Base-by-base conservation (phyloP, 208 protist species). In the Endotrypanum monterogeii region DNA sequence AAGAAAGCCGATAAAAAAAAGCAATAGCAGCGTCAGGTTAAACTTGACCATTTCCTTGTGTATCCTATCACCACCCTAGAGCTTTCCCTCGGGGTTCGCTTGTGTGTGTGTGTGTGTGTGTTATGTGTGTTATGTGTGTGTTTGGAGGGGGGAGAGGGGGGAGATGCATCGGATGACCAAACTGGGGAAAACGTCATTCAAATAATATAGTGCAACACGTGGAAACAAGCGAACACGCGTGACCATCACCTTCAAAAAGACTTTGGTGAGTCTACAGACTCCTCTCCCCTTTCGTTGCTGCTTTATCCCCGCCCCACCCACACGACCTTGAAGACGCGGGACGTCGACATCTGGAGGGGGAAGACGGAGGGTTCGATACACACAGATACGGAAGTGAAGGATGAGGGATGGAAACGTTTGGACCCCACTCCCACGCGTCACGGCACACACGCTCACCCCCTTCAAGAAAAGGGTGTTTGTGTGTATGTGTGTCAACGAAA, bases 1-100 rank as follows among this genome's bases (percentile, higher is more conserved):
- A 32, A 92, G 65, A 55, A 92, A 84, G 30, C 85, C 85, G 16
- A 82, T 8, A 25, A 88, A 63, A 66, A 73, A 81, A 69, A 91
- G 52, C 23, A 62, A 51, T 6, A 88, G 54, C 32, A 91, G 71
- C 32, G 46, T 39, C 11, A 85, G 67, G 51, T 85, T 56, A 32
- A 83, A 75, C 58, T 30, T 23, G 51, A 20, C 9, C 67, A 61
- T 71, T 41, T 25, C 9, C 5, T 23, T 32, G 37, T 23, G 28
- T 44, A 16, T n/a, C 20, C 32, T 62, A n/a, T 9, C 3, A 8
- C 3, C 20, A 28, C 37, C 16, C 52, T 25, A 56, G 7, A 7
- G 23, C 37, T 11, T 2, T 5, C 35, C 52, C 32, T 30, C 16
- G 30, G 3, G 46, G 30, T 39, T 18, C 44, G 58, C 8, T 2